Evolutionary conservation across 148 eudicot species (phyloP).

Genomic region (Simmondsia chinensis): DNA sequence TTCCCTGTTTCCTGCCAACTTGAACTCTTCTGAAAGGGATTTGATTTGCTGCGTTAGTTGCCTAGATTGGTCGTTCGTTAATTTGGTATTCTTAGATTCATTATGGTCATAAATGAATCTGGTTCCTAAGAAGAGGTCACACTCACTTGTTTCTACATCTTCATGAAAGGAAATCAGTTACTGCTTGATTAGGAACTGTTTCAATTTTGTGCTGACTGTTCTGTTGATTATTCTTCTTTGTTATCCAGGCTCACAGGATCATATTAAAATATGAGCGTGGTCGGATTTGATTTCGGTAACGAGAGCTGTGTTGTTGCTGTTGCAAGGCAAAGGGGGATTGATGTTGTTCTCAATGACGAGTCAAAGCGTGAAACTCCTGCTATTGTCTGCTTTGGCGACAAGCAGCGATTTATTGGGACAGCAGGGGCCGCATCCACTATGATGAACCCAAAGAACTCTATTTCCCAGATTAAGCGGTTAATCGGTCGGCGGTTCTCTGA

Average conservation of each 20-base stretch:
- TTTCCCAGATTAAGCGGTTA: constrained; percentile 75
- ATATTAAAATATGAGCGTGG: constrained; percentile 70
- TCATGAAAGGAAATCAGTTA: no score
- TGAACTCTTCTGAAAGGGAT: no score
- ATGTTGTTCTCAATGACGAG: constrained; percentile 91
- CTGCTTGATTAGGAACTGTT: no score
- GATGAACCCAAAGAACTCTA: constrained; percentile 94
- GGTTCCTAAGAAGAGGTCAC: no score
- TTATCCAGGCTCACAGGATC: constrained; percentile 3
- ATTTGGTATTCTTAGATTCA: no score
- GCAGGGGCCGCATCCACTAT: constrained; percentile 92
- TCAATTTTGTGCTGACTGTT: no score
- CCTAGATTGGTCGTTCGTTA: no score
- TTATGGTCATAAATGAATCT: no score
- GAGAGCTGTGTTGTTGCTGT: constrained; percentile 94
- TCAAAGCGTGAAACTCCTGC: constrained; percentile 95
- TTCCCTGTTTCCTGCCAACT: no score
- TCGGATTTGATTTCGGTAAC: constrained; percentile 90
- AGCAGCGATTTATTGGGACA: constrained; percentile 88
- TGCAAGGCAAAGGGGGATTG: constrained; percentile 96
- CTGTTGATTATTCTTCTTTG: not conserved
- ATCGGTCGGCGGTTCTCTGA: constrained; percentile 76
- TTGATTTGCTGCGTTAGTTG: no score
- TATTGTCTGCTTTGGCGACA: constrained; percentile 88
- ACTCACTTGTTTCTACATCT: no score